Evolutionary conservation across 345 rosid genomes (phyloP).

Genomic region (Atalantia buxifolia): DNA sequence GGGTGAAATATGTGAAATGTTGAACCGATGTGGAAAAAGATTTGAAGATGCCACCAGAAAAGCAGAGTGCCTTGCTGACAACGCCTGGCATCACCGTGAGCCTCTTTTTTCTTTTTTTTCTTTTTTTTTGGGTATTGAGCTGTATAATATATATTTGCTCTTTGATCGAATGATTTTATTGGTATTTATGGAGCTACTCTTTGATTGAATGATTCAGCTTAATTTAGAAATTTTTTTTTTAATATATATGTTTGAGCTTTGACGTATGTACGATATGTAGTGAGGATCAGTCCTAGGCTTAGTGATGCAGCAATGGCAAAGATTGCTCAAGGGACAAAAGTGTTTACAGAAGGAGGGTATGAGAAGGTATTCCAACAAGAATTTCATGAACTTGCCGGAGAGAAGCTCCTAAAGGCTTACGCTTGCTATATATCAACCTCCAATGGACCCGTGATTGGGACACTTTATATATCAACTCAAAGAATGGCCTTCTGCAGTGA

Average conservation of each 20-base stretch:
- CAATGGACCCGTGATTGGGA: constrained; percentile 73
- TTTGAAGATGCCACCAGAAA: constrained; percentile 52
- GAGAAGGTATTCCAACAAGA: constrained; percentile 63
- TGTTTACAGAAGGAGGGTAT: constrained; percentile 75
- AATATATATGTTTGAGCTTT: constrained; percentile 1
- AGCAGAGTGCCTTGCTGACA: constrained; percentile 55
- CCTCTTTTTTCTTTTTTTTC: not conserved
- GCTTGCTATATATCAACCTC: constrained; percentile 74
- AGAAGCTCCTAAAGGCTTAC: constrained; percentile 68
- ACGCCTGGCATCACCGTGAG: constrained; percentile 61
- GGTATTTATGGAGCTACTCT: not conserved
- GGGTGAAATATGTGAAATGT: constrained; percentile 40
- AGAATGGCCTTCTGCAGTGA: constrained; percentile 69
- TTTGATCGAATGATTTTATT: not conserved
- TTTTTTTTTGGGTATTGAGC: not conserved
- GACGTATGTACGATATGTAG: constrained; percentile 25
- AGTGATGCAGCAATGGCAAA: constrained; percentile 84
- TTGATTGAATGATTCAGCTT: not conserved
- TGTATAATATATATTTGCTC: not conserved
- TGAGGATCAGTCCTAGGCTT: constrained; percentile 60
- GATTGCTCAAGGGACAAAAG: constrained; percentile 69
- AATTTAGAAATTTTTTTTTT: not conserved
- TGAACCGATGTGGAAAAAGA: constrained; percentile 60
- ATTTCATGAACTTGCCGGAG: constrained; percentile 45
- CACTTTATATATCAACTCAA: constrained; percentile 61